Evolutionary conservation across 1,284 basidiomycete genomes (phyloP), one percentile per base, ranked within the genome.

Genomic region (Puccinia hordei): DNA sequence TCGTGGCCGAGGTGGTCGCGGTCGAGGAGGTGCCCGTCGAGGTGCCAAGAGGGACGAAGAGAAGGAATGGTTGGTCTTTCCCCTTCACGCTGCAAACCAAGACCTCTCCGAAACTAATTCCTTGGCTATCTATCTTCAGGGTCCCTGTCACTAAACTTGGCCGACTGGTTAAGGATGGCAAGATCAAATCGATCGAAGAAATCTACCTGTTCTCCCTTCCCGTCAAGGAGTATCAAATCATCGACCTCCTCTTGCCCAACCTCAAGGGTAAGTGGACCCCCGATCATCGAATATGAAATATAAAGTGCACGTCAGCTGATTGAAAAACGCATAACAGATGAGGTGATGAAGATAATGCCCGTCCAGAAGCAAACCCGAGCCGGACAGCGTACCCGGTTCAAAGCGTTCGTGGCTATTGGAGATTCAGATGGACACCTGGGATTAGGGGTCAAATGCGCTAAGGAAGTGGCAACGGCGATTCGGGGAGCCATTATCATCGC

Each of bases 311-410:
- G n/a, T 55, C 17, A 77, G 35, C 33, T 66, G 22, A 75, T 46
- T 51, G 46, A 17, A 15, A 38, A 22, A 12, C 15, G 35, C 2
- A 15, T 10, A 38, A 12, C 81, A 83, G 86, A 99, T 86, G 96
- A 99, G 88, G 96, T 99, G 84, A 99, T 99, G 97, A 97, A 96
- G 88, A 99, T 99, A 87, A 95, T 95, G 92, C 97, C 97, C 84
- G 97, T 99, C 82, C 97, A 99, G 89, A 99, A 99, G 89, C 97
- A 99, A 88, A 99, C 97, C 82, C 95, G 94, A 86, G 97, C 97
- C 85, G 97, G 97, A 88, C 97, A 99, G 88, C 94, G 97, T 85
- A 99, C 97, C 83, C 93, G 96, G 83, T 99, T 99, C 91, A 99
- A 99, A 90, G 96, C 97, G 51, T 99, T 98, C 88, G 97, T 99